Percentiles rank a stretch among this genome's conserved stretches.
These are phyloP conservation scores for Sporothrix schenckii DNA, from an alignment of 2,329 filamentous ascomycete genomes.

Conservation along the genomic window DNA sequence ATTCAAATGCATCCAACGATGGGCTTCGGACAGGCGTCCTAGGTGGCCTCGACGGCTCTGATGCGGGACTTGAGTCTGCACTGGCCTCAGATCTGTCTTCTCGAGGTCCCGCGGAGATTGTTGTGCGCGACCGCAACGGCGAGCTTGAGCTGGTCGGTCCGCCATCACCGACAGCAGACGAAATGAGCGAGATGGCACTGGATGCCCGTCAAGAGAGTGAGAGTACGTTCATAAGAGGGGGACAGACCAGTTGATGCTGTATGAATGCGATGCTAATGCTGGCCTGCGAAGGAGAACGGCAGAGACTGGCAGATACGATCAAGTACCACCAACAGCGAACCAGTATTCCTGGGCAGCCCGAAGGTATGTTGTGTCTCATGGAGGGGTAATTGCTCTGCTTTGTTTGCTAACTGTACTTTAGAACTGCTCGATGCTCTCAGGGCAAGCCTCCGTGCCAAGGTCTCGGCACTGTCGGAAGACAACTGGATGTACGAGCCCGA, in stretches of 20 bases:
- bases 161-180: conserved; percentile 56
- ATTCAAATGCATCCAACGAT: conserved; percentile 40
- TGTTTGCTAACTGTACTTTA: conserved; percentile 38
- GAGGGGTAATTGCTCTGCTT: background rate
- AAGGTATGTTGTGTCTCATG: conserved; percentile 52
- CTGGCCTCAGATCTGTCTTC: background rate
- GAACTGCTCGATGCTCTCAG: conserved; percentile 72
- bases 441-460: conserved; percentile 71
- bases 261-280: background rate
- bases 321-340: conserved; percentile 62
- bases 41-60: background rate
- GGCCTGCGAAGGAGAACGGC: conserved; percentile 55
- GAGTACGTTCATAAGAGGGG: conserved; percentile 43
- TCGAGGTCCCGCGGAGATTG: conserved; percentile 51
- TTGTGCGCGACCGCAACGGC: conserved; percentile 64
- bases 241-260: background rate
- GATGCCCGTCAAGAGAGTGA: conserved; percentile 63
- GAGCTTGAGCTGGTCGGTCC: conserved; percentile 64
- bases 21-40: conserved; percentile 2
- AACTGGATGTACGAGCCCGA: conserved; percentile 89
- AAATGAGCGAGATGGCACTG: conserved; percentile 57
- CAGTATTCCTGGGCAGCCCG: conserved; percentile 62
- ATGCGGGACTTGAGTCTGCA: background rate
- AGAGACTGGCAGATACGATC: conserved; percentile 63
- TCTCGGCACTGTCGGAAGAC: conserved; percentile 75